These are phyloP conservation scores for Mucor saturninus DNA, from an alignment of 371 early-diverging fungal species.

Conservation along the genomic window DNA sequence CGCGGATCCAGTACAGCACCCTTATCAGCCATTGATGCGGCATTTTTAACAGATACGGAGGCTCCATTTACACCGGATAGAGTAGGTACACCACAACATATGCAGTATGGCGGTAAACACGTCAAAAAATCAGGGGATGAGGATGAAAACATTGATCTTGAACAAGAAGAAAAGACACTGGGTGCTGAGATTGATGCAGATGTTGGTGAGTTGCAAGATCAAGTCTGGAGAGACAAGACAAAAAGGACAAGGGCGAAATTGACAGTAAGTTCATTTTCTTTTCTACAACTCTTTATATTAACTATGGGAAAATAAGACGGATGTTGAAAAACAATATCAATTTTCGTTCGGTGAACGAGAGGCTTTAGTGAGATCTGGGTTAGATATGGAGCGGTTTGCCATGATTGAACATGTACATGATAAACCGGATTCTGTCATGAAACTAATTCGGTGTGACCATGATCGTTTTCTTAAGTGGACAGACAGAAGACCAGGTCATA, in stretches of 20 bases:
- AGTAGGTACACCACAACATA: slow-evolving; percentile 9
- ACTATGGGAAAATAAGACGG: slow-evolving; percentile 27
- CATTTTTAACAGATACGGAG: slow-evolving; percentile 6
- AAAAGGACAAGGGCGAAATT: slow-evolving; percentile 62
- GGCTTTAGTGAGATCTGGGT: slow-evolving; percentile 52
- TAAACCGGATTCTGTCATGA: slow-evolving; percentile 37
- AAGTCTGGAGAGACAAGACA: slow-evolving; percentile 68
- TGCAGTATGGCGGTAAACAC: slow-evolving; percentile 30
- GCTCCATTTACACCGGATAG: slow-evolving; percentile 14
- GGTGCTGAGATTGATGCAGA: slow-evolving; percentile 55
- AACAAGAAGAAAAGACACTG: slow-evolving; percentile 50
- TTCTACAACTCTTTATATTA: not conserved
- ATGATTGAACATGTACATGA: slow-evolving; percentile 58
- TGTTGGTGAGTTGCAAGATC: slow-evolving; percentile 56
- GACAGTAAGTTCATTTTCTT: slow-evolving; percentile 31
- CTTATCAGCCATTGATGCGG: slow-evolving; percentile 5
- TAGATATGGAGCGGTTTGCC: slow-evolving; percentile 62
- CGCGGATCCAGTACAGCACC: slow-evolving; percentile 31
- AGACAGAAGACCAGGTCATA: slow-evolving; percentile 30
- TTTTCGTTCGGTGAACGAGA: slow-evolving; percentile 59
- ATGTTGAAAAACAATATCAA: slow-evolving; percentile 57
- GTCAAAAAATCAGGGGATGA: slow-evolving; percentile 12
- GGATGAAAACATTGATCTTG: slow-evolving; percentile 26
- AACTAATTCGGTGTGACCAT: slow-evolving; percentile 35
- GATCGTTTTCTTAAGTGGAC: slow-evolving; percentile 45